Evolutionary conservation across 768 basidiomycete genomes (phyloP).

Genomic region (Boletus huronensis): DNA sequence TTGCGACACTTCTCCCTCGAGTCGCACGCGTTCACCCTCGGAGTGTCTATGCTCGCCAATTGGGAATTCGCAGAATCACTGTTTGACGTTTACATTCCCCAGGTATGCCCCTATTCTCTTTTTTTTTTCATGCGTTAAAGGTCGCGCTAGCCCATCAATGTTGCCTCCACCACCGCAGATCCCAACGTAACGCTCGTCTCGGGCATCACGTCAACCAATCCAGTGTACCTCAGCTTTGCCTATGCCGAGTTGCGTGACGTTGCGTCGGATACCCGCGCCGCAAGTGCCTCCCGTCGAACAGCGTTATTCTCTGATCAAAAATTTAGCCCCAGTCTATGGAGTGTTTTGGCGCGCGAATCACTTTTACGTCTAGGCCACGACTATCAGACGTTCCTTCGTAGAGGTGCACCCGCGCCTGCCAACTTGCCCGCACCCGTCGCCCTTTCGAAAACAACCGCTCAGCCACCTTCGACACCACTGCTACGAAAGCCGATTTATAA

Average conservation of each 20-base stretch:
- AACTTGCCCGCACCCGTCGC: conserved; percentile 21
- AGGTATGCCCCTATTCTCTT: conserved; percentile 36
- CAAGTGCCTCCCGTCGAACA: conserved; percentile 44
- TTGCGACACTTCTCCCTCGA: conserved; percentile 45
- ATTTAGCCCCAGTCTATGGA: conserved; percentile 62
- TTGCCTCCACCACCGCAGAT: conserved; percentile 46
- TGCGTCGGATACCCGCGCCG: conserved; percentile 41
- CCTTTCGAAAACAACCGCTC: conserved; percentile 26
- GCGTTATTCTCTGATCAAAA: conserved; percentile 69
- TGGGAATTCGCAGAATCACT: conserved; percentile 65
- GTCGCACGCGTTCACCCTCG: conserved; percentile 47
- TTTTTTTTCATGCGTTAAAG: conserved; percentile 1
- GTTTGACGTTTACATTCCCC: conserved; percentile 57
- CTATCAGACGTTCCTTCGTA: conserved; percentile 60
- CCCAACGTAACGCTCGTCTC: conserved; percentile 57
- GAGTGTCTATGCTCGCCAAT: conserved; percentile 45
- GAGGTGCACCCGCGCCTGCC: conserved; percentile 41
- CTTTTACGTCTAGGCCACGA: conserved; percentile 63
- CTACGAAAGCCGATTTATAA: conserved; percentile 41
- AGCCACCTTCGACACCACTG: conserved; percentile 35
- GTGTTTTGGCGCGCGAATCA: conserved; percentile 51
- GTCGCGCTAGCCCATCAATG: conserved; percentile 42
- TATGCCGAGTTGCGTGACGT: conserved; percentile 59
- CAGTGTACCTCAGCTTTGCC: conserved; percentile 58
- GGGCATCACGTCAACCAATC: conserved; percentile 54